A percentile compares a stretch with the other conserved stretches of the same genome.
phyloP scores from a whole-genome alignment of 2,329 filamentous ascomycete genomes.

The Pleomassaria siparia region DNA sequence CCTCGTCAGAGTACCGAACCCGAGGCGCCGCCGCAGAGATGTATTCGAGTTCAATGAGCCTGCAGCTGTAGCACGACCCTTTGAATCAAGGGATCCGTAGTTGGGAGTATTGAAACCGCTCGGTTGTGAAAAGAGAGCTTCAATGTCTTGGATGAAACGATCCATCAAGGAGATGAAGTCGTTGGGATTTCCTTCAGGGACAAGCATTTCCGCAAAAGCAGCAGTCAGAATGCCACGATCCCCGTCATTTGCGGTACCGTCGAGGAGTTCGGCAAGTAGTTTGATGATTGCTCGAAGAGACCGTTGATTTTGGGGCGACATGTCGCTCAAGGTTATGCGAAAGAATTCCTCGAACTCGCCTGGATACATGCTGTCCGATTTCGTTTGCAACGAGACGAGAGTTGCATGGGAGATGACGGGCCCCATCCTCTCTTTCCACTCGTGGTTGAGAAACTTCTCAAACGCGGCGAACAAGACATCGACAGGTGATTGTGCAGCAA shows the following conservation, averaged over 20 bases:
- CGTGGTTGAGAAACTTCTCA: constrained; percentile 86
- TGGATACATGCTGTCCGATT: constrained; percentile 63
- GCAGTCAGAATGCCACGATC: constrained; percentile 86
- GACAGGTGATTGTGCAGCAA: constrained; percentile 72
- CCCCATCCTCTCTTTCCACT: constrained; percentile 87
- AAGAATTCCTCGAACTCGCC: constrained; percentile 69
- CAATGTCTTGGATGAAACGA: constrained; percentile 84
- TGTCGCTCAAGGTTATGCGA: constrained; percentile 52
- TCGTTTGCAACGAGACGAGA: constrained; percentile 72
- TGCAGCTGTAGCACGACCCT: constrained; percentile 61
- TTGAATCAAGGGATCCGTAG: constrained; percentile 62
- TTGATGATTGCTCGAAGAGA: constrained; percentile 84
- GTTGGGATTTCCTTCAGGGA: constrained; percentile 73
- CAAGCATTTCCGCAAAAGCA: constrained; percentile 84
- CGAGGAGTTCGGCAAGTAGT: constrained; percentile 81
- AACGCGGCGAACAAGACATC: constrained; percentile 90
- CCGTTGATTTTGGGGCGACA: constrained; percentile 64
- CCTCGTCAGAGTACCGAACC: constrained; percentile 72
- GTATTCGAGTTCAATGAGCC: constrained; percentile 86
- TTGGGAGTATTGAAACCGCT: constrained; percentile 48
- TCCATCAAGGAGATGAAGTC: constrained; percentile 88
- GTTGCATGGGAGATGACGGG: constrained; percentile 73
- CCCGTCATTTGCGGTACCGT: constrained; percentile 87
- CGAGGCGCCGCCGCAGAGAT: constrained; percentile 81
- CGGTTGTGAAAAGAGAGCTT: constrained; percentile 74